Evolutionary conservation across 2,329 filamentous ascomycete species (phyloP).

Genomic region (Metarhizium sp.): DNA sequence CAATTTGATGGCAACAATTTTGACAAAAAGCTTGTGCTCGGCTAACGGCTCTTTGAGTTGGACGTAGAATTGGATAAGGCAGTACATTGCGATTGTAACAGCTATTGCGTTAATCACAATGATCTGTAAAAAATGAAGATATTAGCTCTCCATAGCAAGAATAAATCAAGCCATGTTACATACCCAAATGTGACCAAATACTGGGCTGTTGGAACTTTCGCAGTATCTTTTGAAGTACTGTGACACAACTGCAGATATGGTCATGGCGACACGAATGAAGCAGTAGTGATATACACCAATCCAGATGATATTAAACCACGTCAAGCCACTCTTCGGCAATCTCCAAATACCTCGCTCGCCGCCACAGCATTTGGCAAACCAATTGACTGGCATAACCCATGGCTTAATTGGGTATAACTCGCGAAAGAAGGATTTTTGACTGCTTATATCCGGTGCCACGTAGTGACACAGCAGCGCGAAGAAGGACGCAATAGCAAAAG

Average conservation of each 20-base stretch:
- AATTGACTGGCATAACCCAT: constrained; percentile 68
- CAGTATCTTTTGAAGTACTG: constrained; percentile 66
- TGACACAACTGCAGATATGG: constrained; percentile 64
- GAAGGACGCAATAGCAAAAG: constrained; percentile 80
- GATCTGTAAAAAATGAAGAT: constrained; percentile 30
- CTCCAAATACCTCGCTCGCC: constrained; percentile 61
- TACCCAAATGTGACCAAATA: constrained; percentile 81
- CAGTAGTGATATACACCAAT: constrained; percentile 79
- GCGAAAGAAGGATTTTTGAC: constrained; percentile 76
- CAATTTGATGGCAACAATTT: constrained; percentile 79
- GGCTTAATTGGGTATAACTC: constrained; percentile 52
- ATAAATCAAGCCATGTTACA: constrained; percentile 12
- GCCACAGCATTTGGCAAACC: constrained; percentile 61
- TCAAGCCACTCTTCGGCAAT: constrained; percentile 70
- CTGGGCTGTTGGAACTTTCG: constrained; percentile 65
- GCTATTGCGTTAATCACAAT: constrained; percentile 60
- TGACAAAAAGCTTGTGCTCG: constrained; percentile 64
- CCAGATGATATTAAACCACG: constrained; percentile 87
- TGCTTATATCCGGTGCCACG: constrained; percentile 65
- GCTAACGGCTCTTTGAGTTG: constrained; percentile 62
- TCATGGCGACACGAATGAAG: constrained; percentile 71
- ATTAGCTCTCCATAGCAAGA: not conserved
- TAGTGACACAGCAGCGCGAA: constrained; percentile 78
- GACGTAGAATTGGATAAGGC: constrained; percentile 77
- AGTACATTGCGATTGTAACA: constrained; percentile 81